Percentiles rank a stretch among this genome's conserved stretches.
phyloP scores from a whole-genome alignment of 2,329 filamentous ascomycete genomes.

The Chalaropsis ovoidea region DNA sequence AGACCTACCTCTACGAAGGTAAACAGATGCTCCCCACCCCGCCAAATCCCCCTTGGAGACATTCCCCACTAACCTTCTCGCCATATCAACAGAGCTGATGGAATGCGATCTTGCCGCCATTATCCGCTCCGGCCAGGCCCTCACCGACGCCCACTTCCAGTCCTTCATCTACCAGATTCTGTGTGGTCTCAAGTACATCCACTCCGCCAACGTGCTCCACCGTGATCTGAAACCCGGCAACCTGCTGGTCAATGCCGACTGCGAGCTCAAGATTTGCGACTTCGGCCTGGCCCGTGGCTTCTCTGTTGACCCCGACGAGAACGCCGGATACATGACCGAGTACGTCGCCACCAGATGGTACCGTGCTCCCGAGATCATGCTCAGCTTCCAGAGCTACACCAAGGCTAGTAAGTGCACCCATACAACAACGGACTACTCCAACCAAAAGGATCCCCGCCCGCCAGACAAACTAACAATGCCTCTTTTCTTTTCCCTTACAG shows the following conservation, averaged over 20 bases:
- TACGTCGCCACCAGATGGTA: slow-evolving; percentile 98
- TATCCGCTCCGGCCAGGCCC: slow-evolving; percentile 88
- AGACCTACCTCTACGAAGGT: slow-evolving; percentile 98
- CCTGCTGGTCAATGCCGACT: slow-evolving; percentile 94
- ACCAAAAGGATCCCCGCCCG: background rate
- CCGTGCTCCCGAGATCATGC: slow-evolving; percentile 92
- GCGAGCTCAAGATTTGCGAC: slow-evolving; percentile 98
- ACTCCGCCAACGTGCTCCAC: slow-evolving; percentile 95
- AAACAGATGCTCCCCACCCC: slow-evolving; percentile 30
- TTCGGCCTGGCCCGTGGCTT: slow-evolving; percentile 95
- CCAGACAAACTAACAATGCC: slow-evolving; percentile 1
- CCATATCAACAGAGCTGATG: slow-evolving; percentile 67
- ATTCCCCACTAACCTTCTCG: background rate
- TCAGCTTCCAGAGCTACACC: slow-evolving; percentile 99
- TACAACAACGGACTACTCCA: too few relatives aligned
- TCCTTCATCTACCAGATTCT: slow-evolving; percentile 99
- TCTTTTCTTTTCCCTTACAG: slow-evolving; percentile 38
- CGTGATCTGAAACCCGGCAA: slow-evolving; percentile 96
- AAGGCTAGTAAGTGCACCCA: slow-evolving; percentile 81
- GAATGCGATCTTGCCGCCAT: slow-evolving; percentile 97
- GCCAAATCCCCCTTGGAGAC: background rate
- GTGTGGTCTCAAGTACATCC: slow-evolving; percentile 96
- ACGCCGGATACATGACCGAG: slow-evolving; percentile 98
- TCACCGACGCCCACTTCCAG: slow-evolving; percentile 98
- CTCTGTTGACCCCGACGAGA: slow-evolving; percentile 93